Base-by-base conservation (phyloP, 164 flowering plant species). In the Chloranthus sessilifolius region DNA sequence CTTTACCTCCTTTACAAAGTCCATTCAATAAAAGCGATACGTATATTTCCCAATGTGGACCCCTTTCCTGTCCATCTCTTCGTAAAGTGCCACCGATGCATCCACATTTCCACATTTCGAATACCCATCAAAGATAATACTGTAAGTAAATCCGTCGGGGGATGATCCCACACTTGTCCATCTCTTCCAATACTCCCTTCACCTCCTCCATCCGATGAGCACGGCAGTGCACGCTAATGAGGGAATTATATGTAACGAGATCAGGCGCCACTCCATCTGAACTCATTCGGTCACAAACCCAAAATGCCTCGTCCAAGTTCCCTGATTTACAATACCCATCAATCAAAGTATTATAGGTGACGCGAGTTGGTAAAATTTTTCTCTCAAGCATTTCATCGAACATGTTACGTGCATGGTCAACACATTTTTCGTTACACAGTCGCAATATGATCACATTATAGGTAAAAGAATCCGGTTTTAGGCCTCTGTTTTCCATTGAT, bases 321-420 rank as follows among this genome's bases (percentile, higher is more conserved):
- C 81, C 85, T 8, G 27, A 61, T 52, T 82, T 84, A 46, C 82
- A 82, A 47, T 63, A 76, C 59, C 88, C 94, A 66, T 78, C 78
- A 58, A 88, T 82, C 8, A 88, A 56, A 0, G 74, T 67, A 59
- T 85, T 85, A 50, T 62, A 88, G 0, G 86, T 79, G 26, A 83
- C 75, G 24, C 12, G 40, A 52, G 47, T 77, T 0, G 76, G 69
- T 15, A 10, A 15, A 49, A 83, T 33, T 2, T 51, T 57, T 33
- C 58, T 60, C 39, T 31, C 11, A 38, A 38, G 5, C 91, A 85
- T 83, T 76, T 85, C 83, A 44, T 70, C 83, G 44, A 85, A 82
- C 77, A 82, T 14, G 38, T 76, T 66, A 43, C 50, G 42, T 11
- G 85, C 88, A 26, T 85, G 83, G 3, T 25, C 24, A 10, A 73